A percentile compares a stretch with the other conserved stretches of the same genome.
phyloP scores from a whole-genome alignment of 2,329 filamentous ascomycete genomes.

The Colletotrichum camelliae region DNA sequence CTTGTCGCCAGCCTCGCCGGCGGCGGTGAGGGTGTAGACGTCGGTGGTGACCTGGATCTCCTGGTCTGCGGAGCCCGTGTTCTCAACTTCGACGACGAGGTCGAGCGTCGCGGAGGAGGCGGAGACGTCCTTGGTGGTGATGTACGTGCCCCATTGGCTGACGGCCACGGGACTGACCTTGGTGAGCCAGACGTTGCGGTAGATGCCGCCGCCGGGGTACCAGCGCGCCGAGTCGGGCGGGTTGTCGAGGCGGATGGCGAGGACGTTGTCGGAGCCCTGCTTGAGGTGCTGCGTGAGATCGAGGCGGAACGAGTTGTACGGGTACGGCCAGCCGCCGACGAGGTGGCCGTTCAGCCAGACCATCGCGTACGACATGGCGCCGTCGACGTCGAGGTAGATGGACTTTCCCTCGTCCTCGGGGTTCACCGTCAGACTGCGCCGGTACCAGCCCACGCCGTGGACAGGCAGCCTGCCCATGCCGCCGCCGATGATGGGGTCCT shows the following conservation, averaged over 20 bases:
- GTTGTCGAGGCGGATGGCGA: slow-evolving; percentile 59
- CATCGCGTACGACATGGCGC: slow-evolving; percentile 56
- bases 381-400: slow-evolving; percentile 53
- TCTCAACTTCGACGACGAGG: slow-evolving; percentile 51
- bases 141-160: slow-evolving; percentile 53
- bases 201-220: slow-evolving; percentile 60
- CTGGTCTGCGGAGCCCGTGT: slow-evolving; percentile 35
- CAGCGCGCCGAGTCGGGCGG: slow-evolving; percentile 52
- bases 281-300: slow-evolving; percentile 50
- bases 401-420: slow-evolving; percentile 38
- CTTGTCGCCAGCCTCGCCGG: slow-evolving; percentile 29
- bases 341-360: slow-evolving; percentile 57
- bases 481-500: slow-evolving; percentile 37
- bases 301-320: slow-evolving; percentile 56
- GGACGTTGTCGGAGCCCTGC: slow-evolving; percentile 39
- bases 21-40: slow-evolving; percentile 41
- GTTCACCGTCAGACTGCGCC: slow-evolving; percentile 39
- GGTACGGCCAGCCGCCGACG: slow-evolving; percentile 57
- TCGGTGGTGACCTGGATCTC: slow-evolving; percentile 45
- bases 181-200: slow-evolving; percentile 59
- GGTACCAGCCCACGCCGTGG: slow-evolving; percentile 61
- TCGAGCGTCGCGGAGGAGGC: slow-evolving; percentile 47
- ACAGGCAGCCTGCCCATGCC: slow-evolving; percentile 50
- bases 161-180: slow-evolving; percentile 52
- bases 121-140: slow-evolving; percentile 52